Conservation (phyloP, 2,329 filamentous ascomycete species). For the Colletotrichum shisoi region DNA sequence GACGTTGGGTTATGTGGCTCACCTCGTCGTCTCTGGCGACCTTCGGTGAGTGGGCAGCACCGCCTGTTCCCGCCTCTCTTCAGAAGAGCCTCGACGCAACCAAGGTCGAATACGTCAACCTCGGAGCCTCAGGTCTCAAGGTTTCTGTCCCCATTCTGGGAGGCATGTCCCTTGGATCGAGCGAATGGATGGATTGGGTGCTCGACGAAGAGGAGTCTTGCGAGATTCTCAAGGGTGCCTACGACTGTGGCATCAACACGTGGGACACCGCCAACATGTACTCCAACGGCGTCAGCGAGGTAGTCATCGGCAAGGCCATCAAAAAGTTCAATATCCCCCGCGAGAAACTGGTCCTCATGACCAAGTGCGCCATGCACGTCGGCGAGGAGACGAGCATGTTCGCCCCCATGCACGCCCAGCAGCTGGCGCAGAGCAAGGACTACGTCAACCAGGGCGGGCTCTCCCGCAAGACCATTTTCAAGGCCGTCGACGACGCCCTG, state of each 20-base stretch:
- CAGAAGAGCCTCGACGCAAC: conserved; percentile 44
- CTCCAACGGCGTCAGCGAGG: conserved; percentile 69
- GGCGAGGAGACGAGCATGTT: conserved; percentile 46
- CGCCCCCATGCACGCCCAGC: background rate
- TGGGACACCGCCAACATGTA: conserved; percentile 64
- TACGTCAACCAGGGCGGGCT: conserved; percentile 48
- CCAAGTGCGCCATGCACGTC: conserved; percentile 54
- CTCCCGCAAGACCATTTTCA: conserved; percentile 41
- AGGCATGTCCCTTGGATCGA: conserved; percentile 38
- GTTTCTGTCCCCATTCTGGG: conserved; percentile 34
- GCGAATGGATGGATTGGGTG: conserved; percentile 34
- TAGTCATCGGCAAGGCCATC: conserved; percentile 70
- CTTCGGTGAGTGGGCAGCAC: no score
- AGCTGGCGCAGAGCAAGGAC: conserved; percentile 46
- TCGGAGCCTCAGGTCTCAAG: conserved; percentile 34
- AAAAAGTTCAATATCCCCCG: conserved; percentile 70
- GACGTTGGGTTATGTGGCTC: no score
- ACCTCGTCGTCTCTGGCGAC: no score
- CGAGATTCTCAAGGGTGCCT: conserved; percentile 37
- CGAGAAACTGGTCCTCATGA: conserved; percentile 69
- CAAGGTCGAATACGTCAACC: conserved; percentile 57
- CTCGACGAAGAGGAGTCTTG: conserved; percentile 26
- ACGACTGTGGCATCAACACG: conserved; percentile 39
- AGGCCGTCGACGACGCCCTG: conserved; percentile 57
- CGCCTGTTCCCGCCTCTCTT: conserved; percentile 19